Evolutionary conservation across 2,329 filamentous ascomycete species (phyloP), one percentile per base, ranked within the genome.

Genomic region (Botrytis hyacinthi): DNA sequence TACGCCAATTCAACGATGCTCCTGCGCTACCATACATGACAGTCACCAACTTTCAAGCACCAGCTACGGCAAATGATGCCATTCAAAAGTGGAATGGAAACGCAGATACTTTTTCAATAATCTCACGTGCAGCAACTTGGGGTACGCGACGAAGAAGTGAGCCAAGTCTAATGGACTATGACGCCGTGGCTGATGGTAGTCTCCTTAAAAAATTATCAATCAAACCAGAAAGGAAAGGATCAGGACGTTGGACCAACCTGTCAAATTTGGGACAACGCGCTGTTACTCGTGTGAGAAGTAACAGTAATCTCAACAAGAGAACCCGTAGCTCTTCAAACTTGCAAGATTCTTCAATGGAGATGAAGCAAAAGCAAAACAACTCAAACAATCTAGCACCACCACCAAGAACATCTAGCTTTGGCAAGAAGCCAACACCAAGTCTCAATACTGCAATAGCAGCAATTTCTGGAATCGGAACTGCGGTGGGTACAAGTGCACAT

Each of bases 141-240:
- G 91, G 91, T 26, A 93, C 91, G 2, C 86, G 89, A 10, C 87
- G 90, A 60, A 87, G 88, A 73, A 91, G 91, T 80, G 84, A 92
- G 67, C 89, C 90, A 2, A 90, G 87, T 76, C 78, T 72, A 76
- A 84, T 40, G 8, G 90, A 92, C 73, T 82, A 89, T 42, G 89
- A 91, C 54, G 88, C 86, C 29, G 83, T 91, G 61, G 85, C 84
- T 14, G 87, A 87, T 72, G 89, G 90, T 37, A 89, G 86, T 73
- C 85, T 93, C 57, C 81, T 92, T 59, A 92, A 91, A 78, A 90
- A 88, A 80, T 83, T 88, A 61, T 88, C 86, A 12, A 84, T 91
- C 76, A 86, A 84, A 78, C 82, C 86, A 68, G 83, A 84, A 32
- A 83, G 83, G 59, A 79, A 80, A 66, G 76, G 80, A 75, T 61